Evolutionary conservation across 441 rosid genomes (phyloP).

Genomic region (Pelargonium fulgidum): DNA sequence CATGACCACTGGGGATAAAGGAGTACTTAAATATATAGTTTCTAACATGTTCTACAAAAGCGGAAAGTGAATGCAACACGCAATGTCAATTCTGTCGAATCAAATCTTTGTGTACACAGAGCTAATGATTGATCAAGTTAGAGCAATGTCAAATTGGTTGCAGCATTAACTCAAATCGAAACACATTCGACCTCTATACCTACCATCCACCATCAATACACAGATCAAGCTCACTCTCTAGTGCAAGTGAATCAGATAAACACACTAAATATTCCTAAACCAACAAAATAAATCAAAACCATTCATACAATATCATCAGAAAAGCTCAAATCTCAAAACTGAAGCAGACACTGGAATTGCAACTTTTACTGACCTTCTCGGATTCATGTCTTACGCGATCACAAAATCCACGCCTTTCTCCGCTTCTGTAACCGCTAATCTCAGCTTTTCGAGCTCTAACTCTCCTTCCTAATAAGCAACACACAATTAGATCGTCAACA

Average conservation of each 20-base stretch:
- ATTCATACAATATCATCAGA: neutral
- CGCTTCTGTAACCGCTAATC: neutral
- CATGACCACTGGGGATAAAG: too few relatives aligned
- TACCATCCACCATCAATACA: neutral
- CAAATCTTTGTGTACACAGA: neutral
- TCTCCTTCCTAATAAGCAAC: neutral
- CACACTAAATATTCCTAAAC: neutral
- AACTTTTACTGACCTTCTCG: conserved; percentile 50
- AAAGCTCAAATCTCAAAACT: neutral
- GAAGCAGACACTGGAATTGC: neutral
- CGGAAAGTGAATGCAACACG: too few relatives aligned
- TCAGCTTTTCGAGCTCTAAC: neutral
- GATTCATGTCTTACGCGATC: conserved; percentile 33
- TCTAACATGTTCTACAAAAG: too few relatives aligned
- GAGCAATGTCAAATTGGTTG: neutral
- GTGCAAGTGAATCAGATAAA: neutral
- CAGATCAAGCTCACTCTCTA: neutral
- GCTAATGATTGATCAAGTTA: neutral
- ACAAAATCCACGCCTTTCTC: conserved; percentile 6
- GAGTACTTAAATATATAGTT: too few relatives aligned
- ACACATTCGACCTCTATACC: neutral
- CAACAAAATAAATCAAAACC: neutral
- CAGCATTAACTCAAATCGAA: neutral
- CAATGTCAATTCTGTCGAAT: neutral
- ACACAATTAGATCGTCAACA: neutral